A percentile compares a stretch with the other conserved stretches of the same genome.
These are phyloP conservation scores for Cetradonia linearis DNA, from an alignment of 495 filamentous ascomycete species.

Conservation along the genomic window DNA sequence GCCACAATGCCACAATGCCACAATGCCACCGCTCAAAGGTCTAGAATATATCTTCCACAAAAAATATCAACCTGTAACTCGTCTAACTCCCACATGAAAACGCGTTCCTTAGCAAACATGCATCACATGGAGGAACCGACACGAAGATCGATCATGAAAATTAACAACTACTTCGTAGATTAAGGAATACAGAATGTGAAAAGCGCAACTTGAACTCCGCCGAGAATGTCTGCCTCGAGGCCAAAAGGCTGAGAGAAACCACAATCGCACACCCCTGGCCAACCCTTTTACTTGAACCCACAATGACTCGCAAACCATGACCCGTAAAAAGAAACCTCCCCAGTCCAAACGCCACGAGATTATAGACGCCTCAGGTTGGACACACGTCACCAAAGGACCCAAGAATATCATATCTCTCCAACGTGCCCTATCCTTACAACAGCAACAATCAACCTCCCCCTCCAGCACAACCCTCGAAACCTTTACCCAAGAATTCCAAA, in stretches of 20 bases:
- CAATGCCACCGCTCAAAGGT: neutral
- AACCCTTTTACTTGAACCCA: neutral
- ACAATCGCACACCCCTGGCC: neutral
- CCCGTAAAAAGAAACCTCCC: constrained; percentile 11
- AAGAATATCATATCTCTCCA: constrained; percentile 24
- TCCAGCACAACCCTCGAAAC: constrained; percentile 31
- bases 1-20: neutral
- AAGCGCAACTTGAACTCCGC: neutral
- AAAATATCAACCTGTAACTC: too few species aligned
- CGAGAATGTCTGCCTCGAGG: neutral
- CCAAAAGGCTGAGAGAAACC: too few species aligned
- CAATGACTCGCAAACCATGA: constrained; percentile 35
- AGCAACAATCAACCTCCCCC: constrained; percentile 19
- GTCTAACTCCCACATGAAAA: too few species aligned
- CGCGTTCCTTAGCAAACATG: too few species aligned
- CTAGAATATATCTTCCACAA: neutral
- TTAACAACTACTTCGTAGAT: too few species aligned
- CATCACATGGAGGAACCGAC: too few species aligned
- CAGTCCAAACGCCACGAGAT: constrained; percentile 38
- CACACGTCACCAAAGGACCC: constrained; percentile 38
- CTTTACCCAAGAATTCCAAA: constrained; percentile 28
- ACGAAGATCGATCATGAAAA: too few species aligned
- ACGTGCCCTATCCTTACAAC: constrained; percentile 14
- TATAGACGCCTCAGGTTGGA: constrained; percentile 45
- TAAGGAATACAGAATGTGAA: too few species aligned